A percentile compares a stretch with the other conserved stretches of the same genome.
phyloP scores from a whole-genome alignment of 2,329 filamentous ascomycete species.

The Didymella segeticola region DNA sequence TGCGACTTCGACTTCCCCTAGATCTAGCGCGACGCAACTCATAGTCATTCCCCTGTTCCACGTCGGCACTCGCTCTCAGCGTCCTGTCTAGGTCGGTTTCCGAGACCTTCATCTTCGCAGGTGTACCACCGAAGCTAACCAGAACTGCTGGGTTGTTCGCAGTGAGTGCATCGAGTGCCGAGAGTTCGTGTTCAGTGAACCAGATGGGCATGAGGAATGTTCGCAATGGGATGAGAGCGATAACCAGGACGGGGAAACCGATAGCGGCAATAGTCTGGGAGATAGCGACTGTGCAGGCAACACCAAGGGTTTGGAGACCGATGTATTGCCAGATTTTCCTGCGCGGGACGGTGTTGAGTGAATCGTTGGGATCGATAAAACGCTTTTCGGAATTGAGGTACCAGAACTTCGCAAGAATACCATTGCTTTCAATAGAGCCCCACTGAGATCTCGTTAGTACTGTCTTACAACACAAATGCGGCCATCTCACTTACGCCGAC shows the following conservation, averaged over 20 bases:
- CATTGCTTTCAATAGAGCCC: constrained; percentile 55
- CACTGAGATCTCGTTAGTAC: constrained; percentile 37
- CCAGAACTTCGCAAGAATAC: constrained; percentile 57
- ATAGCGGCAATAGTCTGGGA: constrained; percentile 65
- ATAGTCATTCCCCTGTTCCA: constrained; percentile 6
- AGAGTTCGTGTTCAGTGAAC: constrained; percentile 57
- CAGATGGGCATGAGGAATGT: constrained; percentile 57
- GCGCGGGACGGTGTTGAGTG: constrained; percentile 52
- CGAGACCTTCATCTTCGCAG: constrained; percentile 39
- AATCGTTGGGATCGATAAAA: constrained; percentile 57
- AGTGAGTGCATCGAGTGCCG: constrained; percentile 59
- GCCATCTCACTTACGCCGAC: constrained; percentile 53
- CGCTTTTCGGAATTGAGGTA: constrained; percentile 56
- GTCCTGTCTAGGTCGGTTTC: constrained; percentile 32
- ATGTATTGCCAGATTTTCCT: constrained; percentile 58
- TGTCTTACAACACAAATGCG: not conserved
- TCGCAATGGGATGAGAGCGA: constrained; percentile 62
- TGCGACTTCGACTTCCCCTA: constrained; percentile 14
- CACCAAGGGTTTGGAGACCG: constrained; percentile 56
- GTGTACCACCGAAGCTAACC: constrained; percentile 59
- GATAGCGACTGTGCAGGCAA: constrained; percentile 60
- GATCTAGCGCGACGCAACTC: constrained; percentile 11
- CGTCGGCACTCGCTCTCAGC: constrained; percentile 18
- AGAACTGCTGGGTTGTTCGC: constrained; percentile 60
- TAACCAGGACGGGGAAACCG: constrained; percentile 63